phyloP scores from a whole-genome alignment of 192 early-diverging fungal genomes.

The Thamnidium elegans region DNA sequence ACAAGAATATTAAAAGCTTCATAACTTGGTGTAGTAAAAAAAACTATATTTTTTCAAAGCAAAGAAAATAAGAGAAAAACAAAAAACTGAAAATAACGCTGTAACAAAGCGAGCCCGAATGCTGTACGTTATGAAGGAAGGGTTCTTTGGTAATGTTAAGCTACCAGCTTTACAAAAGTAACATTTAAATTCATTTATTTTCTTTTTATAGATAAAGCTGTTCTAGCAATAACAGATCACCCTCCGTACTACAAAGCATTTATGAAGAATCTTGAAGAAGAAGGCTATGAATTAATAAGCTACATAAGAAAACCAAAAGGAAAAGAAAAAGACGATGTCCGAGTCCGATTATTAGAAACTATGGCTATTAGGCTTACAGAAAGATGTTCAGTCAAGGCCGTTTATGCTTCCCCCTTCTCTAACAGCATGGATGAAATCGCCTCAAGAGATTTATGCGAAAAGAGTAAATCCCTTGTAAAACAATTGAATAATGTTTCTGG shows the following conservation, averaged over 20 bases:
- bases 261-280: slow-evolving; percentile 11
- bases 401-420: slow-evolving; percentile 9
- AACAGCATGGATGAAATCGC: slow-evolving; percentile 9
- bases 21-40: slow-evolving; percentile 9
- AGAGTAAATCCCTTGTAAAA: slow-evolving; percentile 13
- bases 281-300: slow-evolving; percentile 13
- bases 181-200: slow-evolving; percentile 14
- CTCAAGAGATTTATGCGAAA: slow-evolving; percentile 10
- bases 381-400: slow-evolving; percentile 9
- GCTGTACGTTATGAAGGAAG: slow-evolving; percentile 9
- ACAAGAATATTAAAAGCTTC: slow-evolving; percentile 9
- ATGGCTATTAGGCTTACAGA: slow-evolving; percentile 13
- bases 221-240: slow-evolving; percentile 3
- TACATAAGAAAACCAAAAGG: slow-evolving; percentile 7
- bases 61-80: neutral
- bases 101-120: slow-evolving; percentile 3
- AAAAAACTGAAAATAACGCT: neutral
- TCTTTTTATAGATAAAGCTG: slow-evolving; percentile 15
- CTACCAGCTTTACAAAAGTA: slow-evolving; percentile 14
- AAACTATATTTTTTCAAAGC: slow-evolving; percentile 8
- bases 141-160: slow-evolving; percentile 10
- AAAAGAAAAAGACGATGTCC: slow-evolving; percentile 14
- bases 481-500: slow-evolving; percentile 13
- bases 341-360: slow-evolving; percentile 13
- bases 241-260: slow-evolving; percentile 8